These are phyloP conservation scores for Schrenkiella parvula DNA, from an alignment of 345 rosid genomes.

Conservation along the genomic window DNA sequence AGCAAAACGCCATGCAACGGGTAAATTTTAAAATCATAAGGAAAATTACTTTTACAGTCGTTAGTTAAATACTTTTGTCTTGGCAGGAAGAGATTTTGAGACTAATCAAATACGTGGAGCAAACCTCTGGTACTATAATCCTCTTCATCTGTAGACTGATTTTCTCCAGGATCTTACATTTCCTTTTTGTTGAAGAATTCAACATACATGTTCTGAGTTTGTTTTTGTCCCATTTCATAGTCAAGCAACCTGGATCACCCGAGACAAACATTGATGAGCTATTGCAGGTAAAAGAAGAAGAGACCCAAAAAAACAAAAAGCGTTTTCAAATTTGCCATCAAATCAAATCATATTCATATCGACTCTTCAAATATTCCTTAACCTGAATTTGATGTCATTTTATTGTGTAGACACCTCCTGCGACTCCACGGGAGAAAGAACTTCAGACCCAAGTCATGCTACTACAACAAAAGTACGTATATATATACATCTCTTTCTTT, in stretches of 20 bases:
- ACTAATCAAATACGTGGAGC: constrained; percentile 77
- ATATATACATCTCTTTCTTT: not conserved
- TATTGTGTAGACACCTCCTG: constrained; percentile 51
- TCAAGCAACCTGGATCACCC: constrained; percentile 53
- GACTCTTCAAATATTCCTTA: not conserved
- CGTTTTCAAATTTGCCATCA: not conserved
- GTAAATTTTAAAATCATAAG: constrained; percentile 34
- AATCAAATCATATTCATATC: not conserved
- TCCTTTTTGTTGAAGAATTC: not conserved
- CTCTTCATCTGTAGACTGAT: not conserved
- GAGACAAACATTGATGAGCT: constrained; percentile 53
- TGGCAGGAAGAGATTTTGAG: constrained; percentile 90
- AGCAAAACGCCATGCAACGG: constrained; percentile 76
- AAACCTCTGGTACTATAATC: constrained; percentile 58
- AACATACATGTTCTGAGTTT: constrained; percentile 15
- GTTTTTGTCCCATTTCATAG: constrained; percentile 40
- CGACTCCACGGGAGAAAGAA: constrained; percentile 63
- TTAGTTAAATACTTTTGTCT: constrained; percentile 7
- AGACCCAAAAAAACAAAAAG: not conserved
- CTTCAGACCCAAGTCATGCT: constrained; percentile 59
- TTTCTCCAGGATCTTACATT: not conserved
- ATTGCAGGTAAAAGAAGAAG: constrained; percentile 48
- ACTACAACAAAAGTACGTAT: constrained; percentile 79
- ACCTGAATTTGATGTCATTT: not conserved
- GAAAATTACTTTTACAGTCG: not conserved